Evolutionary conservation across 495 filamentous ascomycete species (phyloP).

Genomic region (Tuber magnatum): DNA sequence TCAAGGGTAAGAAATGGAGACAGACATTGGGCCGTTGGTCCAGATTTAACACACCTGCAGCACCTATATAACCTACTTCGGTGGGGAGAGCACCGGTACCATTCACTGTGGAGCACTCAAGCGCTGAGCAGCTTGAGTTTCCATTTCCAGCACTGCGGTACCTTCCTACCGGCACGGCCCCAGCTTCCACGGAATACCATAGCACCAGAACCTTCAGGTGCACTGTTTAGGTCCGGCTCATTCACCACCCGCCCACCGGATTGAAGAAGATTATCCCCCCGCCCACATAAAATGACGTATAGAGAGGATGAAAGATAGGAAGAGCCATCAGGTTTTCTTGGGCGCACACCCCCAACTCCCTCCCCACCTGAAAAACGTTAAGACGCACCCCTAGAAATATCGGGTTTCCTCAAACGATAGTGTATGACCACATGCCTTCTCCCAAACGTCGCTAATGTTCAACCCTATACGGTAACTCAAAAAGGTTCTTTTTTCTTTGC

Average conservation of each 20-base stretch:
- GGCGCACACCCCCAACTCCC: background rate
- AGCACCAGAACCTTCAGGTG: background rate
- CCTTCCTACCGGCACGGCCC: background rate
- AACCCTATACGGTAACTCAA: background rate
- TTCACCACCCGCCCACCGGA: background rate
- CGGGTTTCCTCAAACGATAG: background rate
- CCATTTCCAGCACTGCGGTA: background rate
- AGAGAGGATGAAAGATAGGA: conserved; percentile 2
- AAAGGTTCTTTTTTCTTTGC: background rate
- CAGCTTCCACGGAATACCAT: background rate
- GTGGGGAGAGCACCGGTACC: background rate
- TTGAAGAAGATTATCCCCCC: background rate
- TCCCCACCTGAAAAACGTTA: background rate
- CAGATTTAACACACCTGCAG: background rate
- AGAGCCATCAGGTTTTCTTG: background rate
- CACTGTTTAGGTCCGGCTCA: background rate
- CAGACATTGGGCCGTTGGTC: background rate
- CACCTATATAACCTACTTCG: background rate
- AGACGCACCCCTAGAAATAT: background rate
- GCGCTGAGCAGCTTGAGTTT: background rate
- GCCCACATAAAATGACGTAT: background rate
- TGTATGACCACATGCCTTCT: conserved; percentile 2
- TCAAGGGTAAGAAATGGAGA: background rate
- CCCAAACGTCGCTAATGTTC: background rate
- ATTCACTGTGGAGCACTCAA: background rate